phyloP scores from a whole-genome alignment of 2,329 filamentous ascomycete genomes.

The Monosporascus sp. region DNA sequence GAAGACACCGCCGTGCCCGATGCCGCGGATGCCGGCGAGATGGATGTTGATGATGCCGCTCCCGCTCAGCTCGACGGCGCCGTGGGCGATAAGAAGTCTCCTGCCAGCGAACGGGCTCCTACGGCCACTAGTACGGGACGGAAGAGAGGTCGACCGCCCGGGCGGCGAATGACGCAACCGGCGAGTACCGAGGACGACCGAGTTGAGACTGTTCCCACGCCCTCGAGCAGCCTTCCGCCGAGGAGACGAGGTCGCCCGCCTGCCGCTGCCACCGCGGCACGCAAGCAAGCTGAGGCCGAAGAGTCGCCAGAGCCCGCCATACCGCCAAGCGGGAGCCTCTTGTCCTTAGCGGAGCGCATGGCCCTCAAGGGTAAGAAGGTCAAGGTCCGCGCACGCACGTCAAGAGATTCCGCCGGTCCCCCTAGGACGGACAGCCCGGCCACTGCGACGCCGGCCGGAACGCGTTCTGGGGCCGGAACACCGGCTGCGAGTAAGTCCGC shows the following conservation, averaged over 20 bases:
- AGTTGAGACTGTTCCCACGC: neutral
- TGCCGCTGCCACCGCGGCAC: slow-evolving; percentile 5
- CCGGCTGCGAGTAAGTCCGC: neutral
- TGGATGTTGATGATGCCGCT: slow-evolving; percentile 6
- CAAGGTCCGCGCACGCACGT: slow-evolving; percentile 36
- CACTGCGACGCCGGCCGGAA: neutral
- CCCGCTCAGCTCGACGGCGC: neutral
- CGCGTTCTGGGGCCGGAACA: neutral
- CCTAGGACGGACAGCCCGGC: slow-evolving; percentile 1
- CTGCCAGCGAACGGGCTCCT: slow-evolving; percentile 27
- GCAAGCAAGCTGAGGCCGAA: slow-evolving; percentile 6
- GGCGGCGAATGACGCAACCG: slow-evolving; percentile 5
- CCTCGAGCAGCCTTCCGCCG: slow-evolving; percentile 8
- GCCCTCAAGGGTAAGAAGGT: slow-evolving; percentile 48
- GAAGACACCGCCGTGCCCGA: slow-evolving; percentile 24
- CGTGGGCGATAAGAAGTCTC: slow-evolving; percentile 9
- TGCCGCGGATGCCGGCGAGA: slow-evolving; percentile 7
- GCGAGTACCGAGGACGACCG: slow-evolving; percentile 1
- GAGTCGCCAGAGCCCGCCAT: slow-evolving; percentile 7
- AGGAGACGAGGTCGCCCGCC: slow-evolving; percentile 32
- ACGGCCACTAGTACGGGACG: slow-evolving; percentile 28
- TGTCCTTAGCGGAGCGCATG: slow-evolving; percentile 56
- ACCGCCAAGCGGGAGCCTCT: slow-evolving; percentile 23
- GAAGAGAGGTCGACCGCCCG: slow-evolving; percentile 19
- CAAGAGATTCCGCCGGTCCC: slow-evolving; percentile 2